phyloP scores from a whole-genome alignment of 352 stramenopile species.

The Globisporangium camurandrum region DNA sequence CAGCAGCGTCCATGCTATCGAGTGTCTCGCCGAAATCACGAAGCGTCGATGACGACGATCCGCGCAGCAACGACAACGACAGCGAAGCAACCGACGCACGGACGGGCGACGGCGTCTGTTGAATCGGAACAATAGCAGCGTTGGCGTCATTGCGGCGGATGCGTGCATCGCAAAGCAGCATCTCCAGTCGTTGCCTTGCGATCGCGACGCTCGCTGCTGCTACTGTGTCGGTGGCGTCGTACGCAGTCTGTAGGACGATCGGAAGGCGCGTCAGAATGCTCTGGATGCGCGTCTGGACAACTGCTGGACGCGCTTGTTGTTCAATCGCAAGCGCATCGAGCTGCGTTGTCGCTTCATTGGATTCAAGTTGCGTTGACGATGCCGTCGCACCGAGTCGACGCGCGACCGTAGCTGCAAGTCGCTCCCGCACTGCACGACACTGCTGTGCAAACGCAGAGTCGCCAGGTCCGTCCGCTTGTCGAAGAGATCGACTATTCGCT shows the following conservation, averaged over 20 bases:
- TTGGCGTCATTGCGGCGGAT: no score
- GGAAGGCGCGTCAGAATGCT: slow-evolving; percentile 28
- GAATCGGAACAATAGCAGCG: no score
- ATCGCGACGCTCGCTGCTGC: slow-evolving; percentile 20
- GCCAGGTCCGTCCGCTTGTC: neutral
- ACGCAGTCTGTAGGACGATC: slow-evolving; percentile 26
- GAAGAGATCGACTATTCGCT: neutral
- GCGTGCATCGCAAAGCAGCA: slow-evolving; percentile 14
- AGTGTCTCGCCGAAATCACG: slow-evolving; percentile 12
- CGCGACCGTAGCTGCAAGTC: slow-evolving; percentile 13
- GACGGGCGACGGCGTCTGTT: no score
- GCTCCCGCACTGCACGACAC: slow-evolving; percentile 12
- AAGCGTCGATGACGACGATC: no score
- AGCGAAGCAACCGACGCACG: neutral
- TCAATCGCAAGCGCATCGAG: slow-evolving; percentile 23
- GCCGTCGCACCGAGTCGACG: slow-evolving; percentile 6
- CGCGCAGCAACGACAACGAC: slow-evolving; percentile 3
- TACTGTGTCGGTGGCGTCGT: slow-evolving; percentile 26
- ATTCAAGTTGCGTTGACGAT: no score
- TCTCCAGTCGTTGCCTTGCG: slow-evolving; percentile 37
- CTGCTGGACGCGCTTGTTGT: slow-evolving; percentile 12
- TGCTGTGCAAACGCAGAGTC: slow-evolving; percentile 9
- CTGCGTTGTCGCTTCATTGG: no score
- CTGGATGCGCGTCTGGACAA: slow-evolving; percentile 33
- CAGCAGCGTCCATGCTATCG: slow-evolving; percentile 27